These are phyloP conservation scores for Pistacia integerrima DNA, from an alignment of 345 rosid genomes.

Conservation along the genomic window DNA sequence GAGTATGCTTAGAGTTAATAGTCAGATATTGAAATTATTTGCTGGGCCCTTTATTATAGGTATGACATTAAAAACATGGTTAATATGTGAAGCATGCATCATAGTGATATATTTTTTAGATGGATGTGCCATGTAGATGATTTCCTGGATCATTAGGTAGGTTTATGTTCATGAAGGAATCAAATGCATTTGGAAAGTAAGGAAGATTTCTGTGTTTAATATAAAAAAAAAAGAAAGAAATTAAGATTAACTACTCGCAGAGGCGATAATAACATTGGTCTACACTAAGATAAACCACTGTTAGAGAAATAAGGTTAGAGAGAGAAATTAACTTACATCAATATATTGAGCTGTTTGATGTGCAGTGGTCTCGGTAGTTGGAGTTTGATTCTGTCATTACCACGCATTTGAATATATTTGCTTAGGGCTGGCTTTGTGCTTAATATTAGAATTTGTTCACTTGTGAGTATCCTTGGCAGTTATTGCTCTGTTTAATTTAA, in stretches of 20 bases:
- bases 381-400: background rate
- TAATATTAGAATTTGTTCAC: background rate
- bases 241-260: background rate
- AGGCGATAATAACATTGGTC: background rate
- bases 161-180: background rate
- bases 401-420: background rate
- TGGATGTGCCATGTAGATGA: background rate
- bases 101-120: background rate
- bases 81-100: background rate
- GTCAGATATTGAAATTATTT: background rate
- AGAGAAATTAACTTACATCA: background rate
- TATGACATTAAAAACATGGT: background rate
- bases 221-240: too few relatives aligned
- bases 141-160: too few relatives aligned
- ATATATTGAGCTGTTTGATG: background rate
- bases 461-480: background rate
- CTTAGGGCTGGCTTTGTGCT: background rate
- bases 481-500: background rate
- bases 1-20: background rate
- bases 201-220: background rate
- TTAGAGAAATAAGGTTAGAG: background rate
- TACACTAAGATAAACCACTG: background rate
- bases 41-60: background rate
- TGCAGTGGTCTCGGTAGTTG: background rate
- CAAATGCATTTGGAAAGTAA: background rate